Evolutionary conservation across 148 eudicot genomes (phyloP).

Genomic region (Beta vulgaris): DNA sequence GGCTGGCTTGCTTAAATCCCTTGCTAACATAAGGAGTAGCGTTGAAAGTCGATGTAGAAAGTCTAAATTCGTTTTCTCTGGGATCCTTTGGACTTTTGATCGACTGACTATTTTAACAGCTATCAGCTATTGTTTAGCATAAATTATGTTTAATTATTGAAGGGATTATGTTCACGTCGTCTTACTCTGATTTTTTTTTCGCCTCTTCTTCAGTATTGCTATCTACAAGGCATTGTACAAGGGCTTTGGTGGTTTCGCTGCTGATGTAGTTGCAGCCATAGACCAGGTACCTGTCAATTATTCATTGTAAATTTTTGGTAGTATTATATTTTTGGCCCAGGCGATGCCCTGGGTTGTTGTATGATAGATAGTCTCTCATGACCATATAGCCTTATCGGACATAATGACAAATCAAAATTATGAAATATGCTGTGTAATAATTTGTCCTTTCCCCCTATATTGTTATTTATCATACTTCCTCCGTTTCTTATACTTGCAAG

Average conservation of each 20-base stretch:
- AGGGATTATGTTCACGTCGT: no score
- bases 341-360: no score
- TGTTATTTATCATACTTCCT: no score
- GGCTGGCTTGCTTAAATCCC: not conserved
- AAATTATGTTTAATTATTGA: not conserved
- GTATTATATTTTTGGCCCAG: no score
- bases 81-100: not conserved
- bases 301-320: not conserved
- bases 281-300: constrained; percentile 66
- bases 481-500: no score
- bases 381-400: no score
- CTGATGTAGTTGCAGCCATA: constrained; percentile 99
- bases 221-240: constrained; percentile 96
- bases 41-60: not conserved
- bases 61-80: not conserved
- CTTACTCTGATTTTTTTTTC: no score
- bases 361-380: no score
- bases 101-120: not conserved
- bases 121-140: not conserved
- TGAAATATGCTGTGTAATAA: no score
- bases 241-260: constrained; percentile 99
- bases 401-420: no score
- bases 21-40: not conserved
- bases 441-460: no score
- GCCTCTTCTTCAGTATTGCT: constrained; percentile 65